These are phyloP conservation scores for Suhomyces maxii DNA, from an alignment of 1,139 yeast genomes.

Conservation along the genomic window DNA sequence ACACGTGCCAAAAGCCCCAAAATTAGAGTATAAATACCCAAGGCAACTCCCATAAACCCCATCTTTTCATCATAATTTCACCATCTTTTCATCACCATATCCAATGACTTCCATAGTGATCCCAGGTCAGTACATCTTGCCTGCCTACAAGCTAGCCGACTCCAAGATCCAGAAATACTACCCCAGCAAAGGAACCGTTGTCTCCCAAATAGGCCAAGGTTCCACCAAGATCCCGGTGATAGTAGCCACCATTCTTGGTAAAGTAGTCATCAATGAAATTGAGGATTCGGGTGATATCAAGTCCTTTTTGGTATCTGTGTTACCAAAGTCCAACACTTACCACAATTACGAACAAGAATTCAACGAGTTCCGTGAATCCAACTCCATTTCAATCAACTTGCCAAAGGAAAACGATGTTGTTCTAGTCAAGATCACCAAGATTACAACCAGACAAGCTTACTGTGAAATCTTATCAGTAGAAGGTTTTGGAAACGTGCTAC, in stretches of 20 bases:
- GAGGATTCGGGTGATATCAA: slow-evolving; percentile 18
- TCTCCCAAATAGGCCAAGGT: slow-evolving; percentile 30
- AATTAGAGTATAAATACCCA: too few relatives aligned
- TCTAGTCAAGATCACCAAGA: slow-evolving; percentile 68
- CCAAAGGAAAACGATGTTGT: slow-evolving; percentile 89
- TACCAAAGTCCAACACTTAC: slow-evolving; percentile 33
- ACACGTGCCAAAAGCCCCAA: too few relatives aligned
- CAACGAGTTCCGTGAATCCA: slow-evolving; percentile 16
- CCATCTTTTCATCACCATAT: too few relatives aligned
- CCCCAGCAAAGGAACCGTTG: slow-evolving; percentile 42
- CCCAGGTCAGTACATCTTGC: slow-evolving; percentile 71
- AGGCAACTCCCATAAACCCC: too few relatives aligned
- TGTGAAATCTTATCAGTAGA: slow-evolving; percentile 85
- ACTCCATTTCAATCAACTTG: slow-evolving; percentile 46
- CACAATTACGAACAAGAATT: slow-evolving; percentile 30
- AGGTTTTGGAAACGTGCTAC: slow-evolving; percentile 54
- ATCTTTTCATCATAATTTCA: too few relatives aligned
- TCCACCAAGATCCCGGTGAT: slow-evolving; percentile 45
- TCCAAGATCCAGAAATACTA: slow-evolving; percentile 25
- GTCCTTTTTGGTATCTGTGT: slow-evolving; percentile 31
- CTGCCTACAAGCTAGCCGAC: slow-evolving; percentile 32
- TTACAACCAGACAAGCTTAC: slow-evolving; percentile 69
- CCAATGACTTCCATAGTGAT: slow-evolving; percentile 37
- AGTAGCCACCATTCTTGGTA: slow-evolving; percentile 70
- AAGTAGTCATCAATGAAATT: slow-evolving; percentile 37